Evolutionary conservation across 78 protist species (phyloP), one percentile per base, ranked within the genome.

Genomic region (Cavenderia fasciculata): DNA sequence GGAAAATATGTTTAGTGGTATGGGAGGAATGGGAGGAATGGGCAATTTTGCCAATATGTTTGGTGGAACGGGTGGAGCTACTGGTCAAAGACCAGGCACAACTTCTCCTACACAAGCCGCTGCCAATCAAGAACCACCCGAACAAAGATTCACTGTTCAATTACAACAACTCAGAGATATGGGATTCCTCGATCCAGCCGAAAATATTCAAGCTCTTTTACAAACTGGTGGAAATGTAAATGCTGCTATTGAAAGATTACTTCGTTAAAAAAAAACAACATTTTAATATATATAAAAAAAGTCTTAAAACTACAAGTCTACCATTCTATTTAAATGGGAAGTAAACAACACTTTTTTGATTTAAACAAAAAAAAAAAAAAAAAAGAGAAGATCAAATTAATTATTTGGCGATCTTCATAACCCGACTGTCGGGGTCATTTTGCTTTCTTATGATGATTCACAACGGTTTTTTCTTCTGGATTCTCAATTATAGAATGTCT

Each of bases 171-270:
- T 96, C 27, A 57, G 87, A 12, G 97, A 94, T 29, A 95, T 96
- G 92, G 97, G 97, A n/a, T 96, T 96, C 41, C 12, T 25, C 3
- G 96, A 96, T 36, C 54, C 41, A n/a, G 89, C 59, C 16, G 85
- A 68, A 29, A 94, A 94, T 77, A 96, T 96, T 12, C 14, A 38
- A 31, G 95, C 95, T 1, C 44, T 92, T 31, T 47, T 66, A 27
- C 54, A 29, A 23, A 74, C 95, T 19, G 54, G 75, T 40, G 95
- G 95, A 16, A 86, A 85, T 69, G 85, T 92, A 5, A 72, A 92
- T 54, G 61, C 44, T n/a, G 95, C 95, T 7, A 77, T 92, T 52
- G 95, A 92, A 47, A 82, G 95, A 56, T 57, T 92, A 49, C 59
- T 92, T 34, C 47, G 82, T 46, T 63, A 70, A 41, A 18, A 14